phyloP scores from a whole-genome alignment of 352 stramenopile species.

The Phytophthora vignae region DNA sequence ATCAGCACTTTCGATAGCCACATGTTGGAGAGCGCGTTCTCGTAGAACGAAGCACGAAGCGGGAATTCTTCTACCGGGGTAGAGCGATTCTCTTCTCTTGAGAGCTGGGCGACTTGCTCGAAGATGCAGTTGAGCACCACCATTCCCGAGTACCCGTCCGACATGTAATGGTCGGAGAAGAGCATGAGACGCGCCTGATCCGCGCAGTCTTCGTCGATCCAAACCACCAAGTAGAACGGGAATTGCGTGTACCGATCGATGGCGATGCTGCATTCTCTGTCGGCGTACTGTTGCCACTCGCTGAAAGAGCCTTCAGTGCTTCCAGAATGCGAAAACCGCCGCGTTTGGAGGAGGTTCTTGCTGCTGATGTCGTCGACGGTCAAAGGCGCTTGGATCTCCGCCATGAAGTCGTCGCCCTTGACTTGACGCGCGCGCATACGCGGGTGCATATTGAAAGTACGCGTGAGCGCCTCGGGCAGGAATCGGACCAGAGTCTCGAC shows the following conservation, averaged over 20 bases:
- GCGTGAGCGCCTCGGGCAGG: slow-evolving; percentile 34
- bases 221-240: slow-evolving; percentile 33
- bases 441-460: slow-evolving; percentile 55
- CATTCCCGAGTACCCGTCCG: slow-evolving; percentile 38
- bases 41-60: slow-evolving; percentile 38
- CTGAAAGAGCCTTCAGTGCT: slow-evolving; percentile 1
- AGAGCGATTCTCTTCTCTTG: background rate
- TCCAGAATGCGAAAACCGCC: background rate
- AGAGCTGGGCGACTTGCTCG: slow-evolving; percentile 17
- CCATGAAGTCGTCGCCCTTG: slow-evolving; percentile 35
- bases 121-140: slow-evolving; percentile 41
- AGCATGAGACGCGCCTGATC: slow-evolving; percentile 25
- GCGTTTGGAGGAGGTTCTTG: slow-evolving; percentile 27
- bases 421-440: slow-evolving; percentile 50
- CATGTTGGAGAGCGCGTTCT: slow-evolving; percentile 35
- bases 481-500: slow-evolving; percentile 29
- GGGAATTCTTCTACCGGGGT: slow-evolving; percentile 12
- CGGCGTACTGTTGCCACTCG: slow-evolving; percentile 20
- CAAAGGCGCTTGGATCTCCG: slow-evolving; percentile 37
- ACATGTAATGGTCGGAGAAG: too few species aligned
- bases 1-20: slow-evolving; percentile 27
- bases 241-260: slow-evolving; percentile 38
- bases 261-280: slow-evolving; percentile 12
- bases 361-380: slow-evolving; percentile 25
- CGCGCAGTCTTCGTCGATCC: slow-evolving; percentile 5